Evolutionary conservation across 805 yeast genomes (phyloP), one percentile per base, ranked within the genome.

Genomic region (Kuraishia hungarica): DNA sequence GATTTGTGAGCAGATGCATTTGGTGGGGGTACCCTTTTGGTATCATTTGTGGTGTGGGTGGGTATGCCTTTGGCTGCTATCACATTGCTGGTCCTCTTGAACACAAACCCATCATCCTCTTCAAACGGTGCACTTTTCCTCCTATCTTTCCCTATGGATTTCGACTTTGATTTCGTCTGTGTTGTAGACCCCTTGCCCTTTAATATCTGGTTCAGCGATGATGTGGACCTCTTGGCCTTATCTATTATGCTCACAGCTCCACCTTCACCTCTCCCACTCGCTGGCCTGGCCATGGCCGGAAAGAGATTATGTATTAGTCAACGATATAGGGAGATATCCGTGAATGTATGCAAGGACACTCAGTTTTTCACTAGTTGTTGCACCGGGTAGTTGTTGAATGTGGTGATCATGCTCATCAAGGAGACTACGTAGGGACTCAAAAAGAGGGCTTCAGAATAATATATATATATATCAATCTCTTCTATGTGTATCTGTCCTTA

Each of bases 31-130:
- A 17, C 15, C 43, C 17, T 35, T 35, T 35, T 35, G 29, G 29
- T 26, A 26, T 26, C 29, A 26, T 35, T 15, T 35, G 43, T 15
- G n/a, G n/a, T 35, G n/a, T 6, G 3, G 8, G 5, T 15, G 5
- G n/a, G 17, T 35, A 3, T 35, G 35, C n/a, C 28, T 49, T 49
- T 23, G 19, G 51, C 6, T 11, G 24, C 20, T 47, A 13, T 53
- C 8, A 10, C 29, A 26, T 26, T 26, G 11, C 29, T 19, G 50
- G 58, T 46, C 52, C 72, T 57, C 53, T 61, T 66, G 58, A 67
- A 67, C 54, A 66, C 65, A 59, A 67, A 66, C 46, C 68, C 72
- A 35, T 66, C 72, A 53, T 67, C 71, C 29, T 66, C 70, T 53
- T 67, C 71, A 28, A 57, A 55, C 52, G 54, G 53, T 13, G 47